Conservation (phyloP, 2,329 filamentous ascomycete species). For the Hypomyces rosellus region DNA sequence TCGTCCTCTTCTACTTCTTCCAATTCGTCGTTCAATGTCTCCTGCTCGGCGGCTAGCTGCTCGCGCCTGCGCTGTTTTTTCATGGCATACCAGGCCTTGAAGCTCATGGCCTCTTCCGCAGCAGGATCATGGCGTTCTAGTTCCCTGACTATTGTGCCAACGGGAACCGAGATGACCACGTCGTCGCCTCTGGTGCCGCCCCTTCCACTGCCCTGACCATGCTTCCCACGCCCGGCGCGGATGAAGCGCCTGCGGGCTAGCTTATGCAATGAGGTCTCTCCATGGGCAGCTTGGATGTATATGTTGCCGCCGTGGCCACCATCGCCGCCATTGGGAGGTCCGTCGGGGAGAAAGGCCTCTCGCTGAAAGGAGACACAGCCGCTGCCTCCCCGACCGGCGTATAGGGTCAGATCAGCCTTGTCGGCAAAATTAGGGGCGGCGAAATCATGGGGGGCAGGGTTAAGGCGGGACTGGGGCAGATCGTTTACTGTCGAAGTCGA, state of each 20-base stretch:
- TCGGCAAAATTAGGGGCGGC: conserved; percentile 78
- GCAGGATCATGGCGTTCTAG: conserved; percentile 71
- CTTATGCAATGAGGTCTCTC: conserved; percentile 91
- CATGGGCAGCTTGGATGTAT: conserved; percentile 88
- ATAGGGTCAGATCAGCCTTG: conserved; percentile 69
- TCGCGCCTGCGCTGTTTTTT: conserved; percentile 28
- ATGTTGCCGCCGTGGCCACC: conserved; percentile 87
- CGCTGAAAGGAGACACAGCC: conserved; percentile 92
- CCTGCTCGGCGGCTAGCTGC: conserved; percentile 13
- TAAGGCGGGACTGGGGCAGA: conserved; percentile 54
- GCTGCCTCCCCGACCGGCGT: conserved; percentile 76
- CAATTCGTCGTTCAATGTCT: conserved; percentile 14
- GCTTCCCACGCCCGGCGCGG: conserved; percentile 68
- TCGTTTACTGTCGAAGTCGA: conserved; percentile 28
- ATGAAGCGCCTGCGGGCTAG: conserved; percentile 70
- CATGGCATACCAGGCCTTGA: conserved; percentile 26
- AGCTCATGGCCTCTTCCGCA: conserved; percentile 50
- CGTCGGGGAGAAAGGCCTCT: conserved; percentile 82
- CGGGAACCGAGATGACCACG: conserved; percentile 80
- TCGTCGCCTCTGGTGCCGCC: conserved; percentile 80
- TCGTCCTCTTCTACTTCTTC: conserved; percentile 12
- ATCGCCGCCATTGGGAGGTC: conserved; percentile 90
- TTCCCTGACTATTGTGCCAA: conserved; percentile 86
- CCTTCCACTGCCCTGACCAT: conserved; percentile 67
- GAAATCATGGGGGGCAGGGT: conserved; percentile 81